Evolutionary conservation across 306 rosid genomes (phyloP).

Genomic region (Citrullus colocynthis): DNA sequence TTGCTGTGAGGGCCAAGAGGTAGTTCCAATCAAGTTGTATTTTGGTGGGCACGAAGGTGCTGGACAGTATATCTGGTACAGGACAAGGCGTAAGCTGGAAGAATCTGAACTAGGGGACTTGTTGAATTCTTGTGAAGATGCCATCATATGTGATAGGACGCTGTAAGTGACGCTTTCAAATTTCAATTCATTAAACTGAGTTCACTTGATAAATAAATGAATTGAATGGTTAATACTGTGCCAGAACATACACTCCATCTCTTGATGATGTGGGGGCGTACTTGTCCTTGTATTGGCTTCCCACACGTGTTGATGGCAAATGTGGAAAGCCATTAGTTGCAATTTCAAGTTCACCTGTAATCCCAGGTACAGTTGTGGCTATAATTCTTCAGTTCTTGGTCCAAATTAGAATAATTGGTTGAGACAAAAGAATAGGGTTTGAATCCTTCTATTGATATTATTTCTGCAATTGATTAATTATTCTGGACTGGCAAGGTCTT

Average conservation of each 20-base stretch:
- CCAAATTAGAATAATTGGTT: background rate
- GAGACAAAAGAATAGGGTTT: background rate
- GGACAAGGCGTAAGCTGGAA: conserved; percentile 45
- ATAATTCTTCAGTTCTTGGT: background rate
- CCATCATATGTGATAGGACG: conserved; percentile 41
- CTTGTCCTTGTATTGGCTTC: conserved; percentile 79
- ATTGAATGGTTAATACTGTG: conserved; percentile 9
- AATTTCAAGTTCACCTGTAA: conserved; percentile 45
- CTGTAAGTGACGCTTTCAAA: conserved; percentile 38
- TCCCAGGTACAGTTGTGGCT: conserved; percentile 45
- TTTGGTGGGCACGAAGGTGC: conserved; percentile 89
- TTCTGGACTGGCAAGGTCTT: no score
- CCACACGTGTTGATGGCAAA: conserved; percentile 65
- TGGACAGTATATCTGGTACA: conserved; percentile 80
- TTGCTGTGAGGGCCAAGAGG: conserved; percentile 45
- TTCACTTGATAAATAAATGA: background rate
- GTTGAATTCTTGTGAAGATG: conserved; percentile 41
- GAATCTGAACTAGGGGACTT: conserved; percentile 48
- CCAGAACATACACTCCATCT: conserved; percentile 61
- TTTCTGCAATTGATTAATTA: background rate
- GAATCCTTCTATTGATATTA: background rate
- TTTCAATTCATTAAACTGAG: conserved; percentile 12
- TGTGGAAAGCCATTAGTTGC: conserved; percentile 68
- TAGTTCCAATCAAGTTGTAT: conserved; percentile 45
- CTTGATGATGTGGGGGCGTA: conserved; percentile 76